A percentile compares a stretch with the other conserved stretches of the same genome.
Evolutionary conservation across 192 early-diverging fungal species (phyloP).

Genomic region (Mycoemilia scoparia): DNA sequence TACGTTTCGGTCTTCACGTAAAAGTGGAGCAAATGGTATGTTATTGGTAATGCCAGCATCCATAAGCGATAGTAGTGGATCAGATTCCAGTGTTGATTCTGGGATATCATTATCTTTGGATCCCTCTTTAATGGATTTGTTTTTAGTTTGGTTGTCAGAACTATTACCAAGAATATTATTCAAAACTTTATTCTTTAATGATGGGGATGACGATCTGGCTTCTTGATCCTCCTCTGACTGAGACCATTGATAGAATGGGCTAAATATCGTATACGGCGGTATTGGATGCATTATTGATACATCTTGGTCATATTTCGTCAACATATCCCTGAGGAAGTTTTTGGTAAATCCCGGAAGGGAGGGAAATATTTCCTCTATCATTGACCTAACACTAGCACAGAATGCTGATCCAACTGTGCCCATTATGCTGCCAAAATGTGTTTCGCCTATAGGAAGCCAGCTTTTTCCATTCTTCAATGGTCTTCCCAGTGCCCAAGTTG

Average conservation of each 20-base stretch:
- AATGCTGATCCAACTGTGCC: constrained; percentile 32
- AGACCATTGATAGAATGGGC: constrained; percentile 53
- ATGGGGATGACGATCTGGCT: not conserved
- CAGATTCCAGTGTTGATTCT: constrained; percentile 9
- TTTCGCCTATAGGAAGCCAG: constrained; percentile 44
- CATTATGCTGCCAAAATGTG: constrained; percentile 41
- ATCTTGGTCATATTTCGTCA: constrained; percentile 30
- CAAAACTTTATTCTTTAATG: not conserved
- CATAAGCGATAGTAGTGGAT: constrained; percentile 36
- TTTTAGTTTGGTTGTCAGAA: not conserved
- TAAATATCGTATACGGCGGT: constrained; percentile 47
- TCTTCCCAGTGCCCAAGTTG: constrained; percentile 62
- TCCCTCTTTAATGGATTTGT: too few relatives aligned
- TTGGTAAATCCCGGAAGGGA: constrained; percentile 11
- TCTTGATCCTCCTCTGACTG: constrained; percentile 9
- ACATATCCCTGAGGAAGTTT: constrained; percentile 13
- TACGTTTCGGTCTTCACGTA: constrained; percentile 40
- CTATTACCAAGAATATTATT: not conserved
- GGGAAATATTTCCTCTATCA: constrained; percentile 23
- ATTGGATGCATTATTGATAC: constrained; percentile 38
- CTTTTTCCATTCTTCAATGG: constrained; percentile 43
- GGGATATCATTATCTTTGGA: not conserved
- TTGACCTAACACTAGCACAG: constrained; percentile 23
- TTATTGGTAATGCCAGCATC: constrained; percentile 74
- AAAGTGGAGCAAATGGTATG: constrained; percentile 52